These are phyloP conservation scores for Hypericum androsaemum DNA, from an alignment of 345 rosid species.

Conservation along the genomic window DNA sequence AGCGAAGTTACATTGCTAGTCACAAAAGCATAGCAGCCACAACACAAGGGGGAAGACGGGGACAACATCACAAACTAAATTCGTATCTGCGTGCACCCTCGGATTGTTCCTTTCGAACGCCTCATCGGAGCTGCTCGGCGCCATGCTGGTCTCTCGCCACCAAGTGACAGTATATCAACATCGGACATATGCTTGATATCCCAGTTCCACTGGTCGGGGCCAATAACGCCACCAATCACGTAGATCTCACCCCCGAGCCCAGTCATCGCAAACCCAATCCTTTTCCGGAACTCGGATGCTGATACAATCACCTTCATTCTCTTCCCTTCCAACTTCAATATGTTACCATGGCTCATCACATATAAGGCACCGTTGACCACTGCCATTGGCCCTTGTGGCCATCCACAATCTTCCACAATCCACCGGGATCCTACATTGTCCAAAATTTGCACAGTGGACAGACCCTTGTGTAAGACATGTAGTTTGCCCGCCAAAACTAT, in stretches of 20 bases:
- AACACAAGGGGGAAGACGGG: too few relatives aligned
- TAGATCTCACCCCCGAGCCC: conserved; percentile 65
- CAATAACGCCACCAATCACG: conserved; percentile 83
- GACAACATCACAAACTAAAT: conserved; percentile 25
- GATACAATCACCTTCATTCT: conserved; percentile 46
- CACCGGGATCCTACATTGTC: conserved; percentile 53
- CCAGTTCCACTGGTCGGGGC: conserved; percentile 79
- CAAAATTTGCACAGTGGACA: conserved; percentile 75
- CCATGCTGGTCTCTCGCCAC: conserved; percentile 69
- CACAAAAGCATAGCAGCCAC: too few relatives aligned
- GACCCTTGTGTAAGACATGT: conserved; percentile 80
- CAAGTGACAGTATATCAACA: conserved; percentile 51
- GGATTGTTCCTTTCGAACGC: conserved; percentile 68
- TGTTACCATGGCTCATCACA: conserved; percentile 60
- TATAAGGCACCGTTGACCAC: conserved; percentile 56
- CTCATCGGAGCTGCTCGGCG: conserved; percentile 74
- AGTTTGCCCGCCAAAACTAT: conserved; percentile 56
- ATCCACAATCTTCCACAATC: conserved; percentile 64
- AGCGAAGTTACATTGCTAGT: too few relatives aligned
- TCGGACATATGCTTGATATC: conserved; percentile 64
- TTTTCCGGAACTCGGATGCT: conserved; percentile 72
- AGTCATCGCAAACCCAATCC: conserved; percentile 74
- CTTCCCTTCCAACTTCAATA: conserved; percentile 52
- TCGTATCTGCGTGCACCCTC: conserved; percentile 71
- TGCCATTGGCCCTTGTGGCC: conserved; percentile 92